phyloP scores from a whole-genome alignment of 2,329 filamentous ascomycete genomes.

The Podosphaera fusca region DNA sequence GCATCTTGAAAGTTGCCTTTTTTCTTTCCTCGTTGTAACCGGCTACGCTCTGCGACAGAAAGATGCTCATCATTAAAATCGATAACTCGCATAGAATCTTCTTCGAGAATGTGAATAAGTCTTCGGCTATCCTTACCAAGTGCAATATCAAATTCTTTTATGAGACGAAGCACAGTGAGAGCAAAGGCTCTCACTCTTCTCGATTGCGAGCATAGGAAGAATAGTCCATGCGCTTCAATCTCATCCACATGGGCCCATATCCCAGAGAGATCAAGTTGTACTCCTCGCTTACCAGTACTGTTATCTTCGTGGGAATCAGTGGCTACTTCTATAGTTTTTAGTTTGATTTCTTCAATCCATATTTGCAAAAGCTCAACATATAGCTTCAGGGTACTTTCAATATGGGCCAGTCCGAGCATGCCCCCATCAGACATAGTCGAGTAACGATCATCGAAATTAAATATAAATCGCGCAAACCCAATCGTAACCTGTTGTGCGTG shows the following conservation, averaged over 20 bases:
- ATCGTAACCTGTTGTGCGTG: conserved; percentile 91
- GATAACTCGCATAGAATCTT: conserved; percentile 70
- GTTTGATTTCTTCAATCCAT: conserved; percentile 91
- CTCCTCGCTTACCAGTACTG: conserved; percentile 42
- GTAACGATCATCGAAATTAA: conserved; percentile 94
- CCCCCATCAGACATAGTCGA: conserved; percentile 95
- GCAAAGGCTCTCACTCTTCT: conserved; percentile 72
- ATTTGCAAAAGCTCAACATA: conserved; percentile 89
- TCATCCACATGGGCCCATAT: conserved; percentile 89
- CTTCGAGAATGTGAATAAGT: conserved; percentile 80
- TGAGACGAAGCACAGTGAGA: conserved; percentile 73
- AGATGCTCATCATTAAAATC: conserved; percentile 81
- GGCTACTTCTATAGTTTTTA: conserved; percentile 54
- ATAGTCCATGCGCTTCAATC: conserved; percentile 85
- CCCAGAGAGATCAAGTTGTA: conserved; percentile 65
- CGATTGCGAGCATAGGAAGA: conserved; percentile 93
- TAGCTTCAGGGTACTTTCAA: conserved; percentile 75
- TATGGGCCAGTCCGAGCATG: conserved; percentile 81
- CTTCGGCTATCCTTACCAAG: conserved; percentile 52
- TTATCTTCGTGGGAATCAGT: conserved; percentile 39
- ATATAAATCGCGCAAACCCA: conserved; percentile 91
- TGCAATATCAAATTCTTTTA: conserved; percentile 80
- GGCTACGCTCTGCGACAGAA: conserved; percentile 76
- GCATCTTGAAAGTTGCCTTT: conserved; percentile 67
- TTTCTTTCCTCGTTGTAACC: conserved; percentile 72